These are phyloP conservation scores for Stentor coeruleus DNA, from an alignment of 73 alveolate genomes.

Conservation along the genomic window DNA sequence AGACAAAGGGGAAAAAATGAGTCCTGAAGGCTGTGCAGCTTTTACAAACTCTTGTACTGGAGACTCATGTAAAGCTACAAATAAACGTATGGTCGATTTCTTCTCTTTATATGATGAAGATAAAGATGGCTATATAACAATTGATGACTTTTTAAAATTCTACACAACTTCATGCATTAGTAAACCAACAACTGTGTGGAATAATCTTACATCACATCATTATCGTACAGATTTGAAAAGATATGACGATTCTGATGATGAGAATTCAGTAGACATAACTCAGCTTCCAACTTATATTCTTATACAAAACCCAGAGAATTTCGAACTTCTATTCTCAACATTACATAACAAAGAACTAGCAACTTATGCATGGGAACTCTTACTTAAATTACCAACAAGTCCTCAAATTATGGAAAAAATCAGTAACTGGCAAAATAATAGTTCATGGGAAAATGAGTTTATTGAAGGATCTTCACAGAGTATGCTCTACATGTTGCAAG, in stretches of 20 bases:
- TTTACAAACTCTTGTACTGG: slow-evolving; percentile 75
- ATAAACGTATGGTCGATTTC: slow-evolving; percentile 42
- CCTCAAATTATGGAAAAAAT: slow-evolving; percentile 55
- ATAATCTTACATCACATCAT: slow-evolving; percentile 57
- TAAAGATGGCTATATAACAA: slow-evolving; percentile 47
- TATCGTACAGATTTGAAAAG: slow-evolving; percentile 64
- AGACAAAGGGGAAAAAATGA: slow-evolving; percentile 61
- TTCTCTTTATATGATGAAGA: slow-evolving; percentile 62
- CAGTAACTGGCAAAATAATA: slow-evolving; percentile 32
- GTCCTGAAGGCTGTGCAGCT: slow-evolving; percentile 50
- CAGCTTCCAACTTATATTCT: slow-evolving; percentile 65
- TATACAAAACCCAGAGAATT: slow-evolving; percentile 51
- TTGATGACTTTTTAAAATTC: slow-evolving; percentile 58
- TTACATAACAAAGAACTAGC: slow-evolving; percentile 45
- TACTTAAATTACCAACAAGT: slow-evolving; percentile 52
- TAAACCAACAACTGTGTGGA: slow-evolving; percentile 68
- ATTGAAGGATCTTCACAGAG: slow-evolving; percentile 48
- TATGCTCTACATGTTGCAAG: slow-evolving; percentile 59
- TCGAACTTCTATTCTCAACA: slow-evolving; percentile 45
- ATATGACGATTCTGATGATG: slow-evolving; percentile 32
- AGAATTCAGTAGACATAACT: slow-evolving; percentile 32
- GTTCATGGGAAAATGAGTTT: slow-evolving; percentile 50
- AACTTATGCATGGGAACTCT: slow-evolving; percentile 53
- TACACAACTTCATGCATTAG: slow-evolving; percentile 52
- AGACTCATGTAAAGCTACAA: slow-evolving; percentile 57